Percentiles rank a stretch among this genome's conserved stretches.
phyloP scores from a whole-genome alignment of 164 flowering plant genomes.

The Buxus sempervirens region DNA sequence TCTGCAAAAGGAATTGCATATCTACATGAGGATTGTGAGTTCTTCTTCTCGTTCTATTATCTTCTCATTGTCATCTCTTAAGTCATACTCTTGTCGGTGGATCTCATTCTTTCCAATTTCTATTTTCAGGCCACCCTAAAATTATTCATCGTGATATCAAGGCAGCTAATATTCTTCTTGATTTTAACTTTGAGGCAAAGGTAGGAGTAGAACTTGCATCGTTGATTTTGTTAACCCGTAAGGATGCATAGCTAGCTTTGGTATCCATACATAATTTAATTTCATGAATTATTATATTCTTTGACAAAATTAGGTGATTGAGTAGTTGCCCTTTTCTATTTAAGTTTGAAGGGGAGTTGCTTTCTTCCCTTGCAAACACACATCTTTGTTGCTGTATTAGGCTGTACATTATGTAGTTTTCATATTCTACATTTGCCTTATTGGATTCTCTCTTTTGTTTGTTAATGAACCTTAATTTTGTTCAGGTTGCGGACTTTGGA shows the following conservation, averaged over 20 bases:
- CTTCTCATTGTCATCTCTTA: neutral
- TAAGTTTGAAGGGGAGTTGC: neutral
- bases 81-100: neutral
- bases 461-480: slow-evolving; percentile 6
- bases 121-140: slow-evolving; percentile 83
- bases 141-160: slow-evolving; percentile 97
- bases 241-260: neutral
- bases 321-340: neutral
- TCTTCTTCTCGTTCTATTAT: slow-evolving; percentile 6
- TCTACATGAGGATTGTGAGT: slow-evolving; percentile 93
- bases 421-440: neutral
- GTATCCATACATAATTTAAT: neutral
- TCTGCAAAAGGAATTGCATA: slow-evolving; percentile 97
- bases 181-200: slow-evolving; percentile 92
- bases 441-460: neutral
- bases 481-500: slow-evolving; percentile 98
- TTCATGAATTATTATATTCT: neutral
- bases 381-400: neutral
- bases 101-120: neutral
- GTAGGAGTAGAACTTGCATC: slow-evolving; percentile 40
- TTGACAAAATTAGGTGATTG: neutral
- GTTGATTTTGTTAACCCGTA: neutral
- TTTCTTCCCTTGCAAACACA: neutral
- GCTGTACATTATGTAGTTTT: too few relatives aligned
- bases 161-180: slow-evolving; percentile 87